Evolutionary conservation across 164 flowering plant species (phyloP).

Genomic region (Litsea cubeba): DNA sequence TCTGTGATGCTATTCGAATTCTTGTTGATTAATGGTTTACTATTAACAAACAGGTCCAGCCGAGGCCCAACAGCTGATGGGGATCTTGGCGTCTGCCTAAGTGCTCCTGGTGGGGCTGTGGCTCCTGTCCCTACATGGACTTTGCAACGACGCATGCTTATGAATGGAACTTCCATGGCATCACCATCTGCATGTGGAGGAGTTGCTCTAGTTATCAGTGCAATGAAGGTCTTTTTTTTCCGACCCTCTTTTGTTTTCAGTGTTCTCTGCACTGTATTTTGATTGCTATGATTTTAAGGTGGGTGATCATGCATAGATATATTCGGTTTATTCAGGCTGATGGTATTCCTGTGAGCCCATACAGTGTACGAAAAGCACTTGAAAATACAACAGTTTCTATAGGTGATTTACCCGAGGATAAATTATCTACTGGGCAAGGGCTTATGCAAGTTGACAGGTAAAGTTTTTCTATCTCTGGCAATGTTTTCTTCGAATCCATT

Average conservation of each 20-base stretch:
- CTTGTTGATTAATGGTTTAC: neutral
- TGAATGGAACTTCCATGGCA: slow-evolving; percentile 99
- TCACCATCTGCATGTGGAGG: slow-evolving; percentile 99
- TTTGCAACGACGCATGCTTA: slow-evolving; percentile 91
- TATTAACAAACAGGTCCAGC: slow-evolving; percentile 68
- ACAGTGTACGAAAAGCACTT: slow-evolving; percentile 73
- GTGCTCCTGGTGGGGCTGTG: slow-evolving; percentile 99
- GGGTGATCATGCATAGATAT: neutral
- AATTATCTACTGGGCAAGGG: slow-evolving; percentile 84
- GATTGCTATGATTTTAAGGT: neutral
- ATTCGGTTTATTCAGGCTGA: slow-evolving; percentile 54
- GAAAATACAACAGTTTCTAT: slow-evolving; percentile 74
- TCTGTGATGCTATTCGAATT: neutral
- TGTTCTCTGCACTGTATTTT: slow-evolving; percentile 2
- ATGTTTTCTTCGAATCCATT: neutral
- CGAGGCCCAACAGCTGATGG: slow-evolving; percentile 97
- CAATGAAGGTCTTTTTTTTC: slow-evolving; percentile 59
- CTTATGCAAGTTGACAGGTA: slow-evolving; percentile 98
- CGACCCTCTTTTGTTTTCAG: neutral
- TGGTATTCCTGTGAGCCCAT: slow-evolving; percentile 85
- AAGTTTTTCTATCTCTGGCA: slow-evolving; percentile 16
- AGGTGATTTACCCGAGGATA: slow-evolving; percentile 72
- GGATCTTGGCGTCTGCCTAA: slow-evolving; percentile 84
- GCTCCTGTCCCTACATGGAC: slow-evolving; percentile 99
- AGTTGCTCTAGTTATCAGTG: slow-evolving; percentile 76